Evolutionary conservation across 352 stramenopile genomes (phyloP), one percentile per base, ranked within the genome.

Genomic region (Pythium monospermum): DNA sequence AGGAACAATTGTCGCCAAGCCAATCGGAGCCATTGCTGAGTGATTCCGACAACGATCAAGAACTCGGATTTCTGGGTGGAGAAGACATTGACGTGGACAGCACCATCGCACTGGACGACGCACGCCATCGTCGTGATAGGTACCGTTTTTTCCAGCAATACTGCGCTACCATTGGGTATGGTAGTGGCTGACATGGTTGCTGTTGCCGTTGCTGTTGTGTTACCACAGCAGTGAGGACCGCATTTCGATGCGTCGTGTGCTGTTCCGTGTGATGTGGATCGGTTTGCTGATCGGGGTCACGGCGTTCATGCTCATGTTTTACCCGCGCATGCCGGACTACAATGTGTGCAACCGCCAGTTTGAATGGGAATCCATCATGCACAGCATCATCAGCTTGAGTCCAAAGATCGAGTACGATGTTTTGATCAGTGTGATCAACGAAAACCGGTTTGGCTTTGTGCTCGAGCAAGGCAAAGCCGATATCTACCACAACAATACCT

Each of bases 261-360:
- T 87, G 53, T 75, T 73, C 33, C 76, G 77, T 1, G 52, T 86
- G 31, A 72, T 68, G 45, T 85, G 69, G 68, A 69, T 94, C 10
- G 66, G 45, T 2, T 49, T 57, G 25, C 32, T 91, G 1, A 65
- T 87, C n/a, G 64, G 51, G 13, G 69, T 75, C 52, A 94, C 83
- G 8, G 64, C 90, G 8, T 31, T 91, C 0, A 69, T 75, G 27
- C 77, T 94, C 33, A 94, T 94, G 83, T 94, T 90, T 43, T 94
- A 91, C 59, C 83, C 83, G 7, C 81, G 83, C 22, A 82, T 91
- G 53, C 83, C 83, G 1, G 81, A 94, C 58, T 94, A 94, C 67
- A 89, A 92, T 44, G 81, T 94, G 18, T 94, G 83, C 74, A 94
- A 94, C 36, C 83, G 83, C 15, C 65, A 92, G 58, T 94, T 94